Evolutionary conservation across 2,329 filamentous ascomycete genomes (phyloP).

Genomic region (Daldinia sp.): DNA sequence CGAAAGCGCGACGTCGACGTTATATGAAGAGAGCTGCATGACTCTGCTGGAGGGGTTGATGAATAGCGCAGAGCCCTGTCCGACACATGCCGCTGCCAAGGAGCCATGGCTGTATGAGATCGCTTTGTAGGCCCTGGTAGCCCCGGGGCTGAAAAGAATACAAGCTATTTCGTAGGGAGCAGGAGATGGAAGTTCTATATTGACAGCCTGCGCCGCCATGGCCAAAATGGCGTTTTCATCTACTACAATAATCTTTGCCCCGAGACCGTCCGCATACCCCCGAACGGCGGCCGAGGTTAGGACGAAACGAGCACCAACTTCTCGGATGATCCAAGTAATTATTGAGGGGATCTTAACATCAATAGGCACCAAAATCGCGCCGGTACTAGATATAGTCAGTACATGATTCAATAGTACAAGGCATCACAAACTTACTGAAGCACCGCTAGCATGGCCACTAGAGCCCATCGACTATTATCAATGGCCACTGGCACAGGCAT

Average conservation of each 20-base stretch:
- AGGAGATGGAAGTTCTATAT: constrained; percentile 51
- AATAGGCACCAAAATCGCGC: constrained; percentile 64
- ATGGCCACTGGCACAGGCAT: constrained; percentile 73
- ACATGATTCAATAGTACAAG: not conserved
- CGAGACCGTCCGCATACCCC: constrained; percentile 55
- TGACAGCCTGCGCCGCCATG: constrained; percentile 50
- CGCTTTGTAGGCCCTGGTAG: constrained; percentile 68
- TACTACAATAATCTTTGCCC: constrained; percentile 57
- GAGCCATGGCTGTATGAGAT: constrained; percentile 72
- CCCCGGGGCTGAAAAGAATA: constrained; percentile 70
- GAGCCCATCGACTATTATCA: constrained; percentile 76
- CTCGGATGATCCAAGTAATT: constrained; percentile 58
- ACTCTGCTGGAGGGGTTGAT: constrained; percentile 66
- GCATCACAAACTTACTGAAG: constrained; percentile 66
- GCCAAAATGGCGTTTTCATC: constrained; percentile 57
- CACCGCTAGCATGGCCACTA: constrained; percentile 76
- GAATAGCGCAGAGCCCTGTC: constrained; percentile 63
- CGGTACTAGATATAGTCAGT: constrained; percentile 51
- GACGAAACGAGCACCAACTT: constrained; percentile 59
- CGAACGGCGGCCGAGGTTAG: constrained; percentile 59
- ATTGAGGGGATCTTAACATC: constrained; percentile 59
- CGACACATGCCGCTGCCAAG: constrained; percentile 65
- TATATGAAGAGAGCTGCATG: constrained; percentile 68
- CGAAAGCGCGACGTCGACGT: constrained; percentile 65
- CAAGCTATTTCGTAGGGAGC: constrained; percentile 66